Percentiles rank a stretch among this genome's conserved stretches.
These are phyloP conservation scores for Cercophora newfieldiana DNA, from an alignment of 495 filamentous ascomycete genomes.

Conservation along the genomic window DNA sequence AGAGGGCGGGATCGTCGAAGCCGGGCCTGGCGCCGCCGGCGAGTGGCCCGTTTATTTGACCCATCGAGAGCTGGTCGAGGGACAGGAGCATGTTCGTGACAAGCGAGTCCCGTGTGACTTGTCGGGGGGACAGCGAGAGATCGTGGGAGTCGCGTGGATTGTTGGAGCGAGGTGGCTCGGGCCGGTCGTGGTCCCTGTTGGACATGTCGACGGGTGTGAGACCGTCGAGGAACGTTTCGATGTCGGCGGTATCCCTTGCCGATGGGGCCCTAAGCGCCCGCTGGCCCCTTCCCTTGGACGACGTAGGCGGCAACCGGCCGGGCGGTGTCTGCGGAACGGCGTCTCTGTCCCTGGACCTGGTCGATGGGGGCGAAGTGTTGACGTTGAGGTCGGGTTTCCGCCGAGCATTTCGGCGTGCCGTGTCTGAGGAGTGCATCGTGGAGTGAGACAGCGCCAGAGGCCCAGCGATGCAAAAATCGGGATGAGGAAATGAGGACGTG, in stretches of 20 bases:
- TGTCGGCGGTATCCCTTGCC: constrained; percentile 30
- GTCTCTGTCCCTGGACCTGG: constrained; percentile 15
- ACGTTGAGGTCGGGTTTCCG: constrained; percentile 33
- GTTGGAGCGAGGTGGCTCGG: constrained; percentile 34
- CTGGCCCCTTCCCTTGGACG: constrained; percentile 20
- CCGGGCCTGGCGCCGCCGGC: constrained; percentile 21
- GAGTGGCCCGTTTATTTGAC: constrained; percentile 41
- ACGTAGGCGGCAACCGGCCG: constrained; percentile 17
- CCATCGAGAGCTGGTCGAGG: constrained; percentile 72
- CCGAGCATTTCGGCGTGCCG: constrained; percentile 23
- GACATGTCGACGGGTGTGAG: constrained; percentile 35
- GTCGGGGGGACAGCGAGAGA: constrained; percentile 71
- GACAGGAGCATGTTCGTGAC: constrained; percentile 92
- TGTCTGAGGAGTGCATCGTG: constrained; percentile 27
- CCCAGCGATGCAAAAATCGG: constrained; percentile 13
- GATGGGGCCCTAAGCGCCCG: constrained; percentile 31
- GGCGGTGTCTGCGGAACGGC: constrained; percentile 27
- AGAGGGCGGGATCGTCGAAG: constrained; percentile 34
- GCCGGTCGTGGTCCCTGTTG: constrained; percentile 34
- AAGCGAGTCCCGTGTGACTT: constrained; percentile 79
- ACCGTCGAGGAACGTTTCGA: constrained; percentile 37
- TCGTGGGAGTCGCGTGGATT: constrained; percentile 77
- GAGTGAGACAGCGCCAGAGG: constrained; percentile 11
- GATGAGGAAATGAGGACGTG: constrained; percentile 20
- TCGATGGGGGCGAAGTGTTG: constrained; percentile 28